Base-by-base conservation (phyloP, 2,329 filamentous ascomycete species). In the Diaporthe humulicola region DNA sequence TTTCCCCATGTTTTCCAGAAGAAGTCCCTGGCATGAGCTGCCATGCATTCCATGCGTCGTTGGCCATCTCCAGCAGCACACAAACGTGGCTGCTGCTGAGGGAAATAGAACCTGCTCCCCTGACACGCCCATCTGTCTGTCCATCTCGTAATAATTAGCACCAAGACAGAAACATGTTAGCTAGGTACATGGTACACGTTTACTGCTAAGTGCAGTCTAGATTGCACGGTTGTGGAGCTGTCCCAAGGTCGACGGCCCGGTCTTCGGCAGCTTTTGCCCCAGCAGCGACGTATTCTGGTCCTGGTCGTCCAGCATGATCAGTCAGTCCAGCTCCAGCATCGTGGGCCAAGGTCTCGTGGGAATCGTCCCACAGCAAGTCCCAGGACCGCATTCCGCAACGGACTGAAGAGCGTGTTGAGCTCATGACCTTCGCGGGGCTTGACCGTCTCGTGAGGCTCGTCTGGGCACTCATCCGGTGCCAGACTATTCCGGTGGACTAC, bases 251-350 rank as follows among this genome's bases (percentile, higher is more conserved):
- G 40, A 66, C 48, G 50, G 74, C 25, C 74, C 74, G 66, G 42
- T 67, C 38, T 50, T 75, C 74, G 74, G 74, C 74, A 67, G 40
- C 66, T 61, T 61, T 75, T 74, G 48, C 54, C 56, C 74, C 74
- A 74, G 58, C 22, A 12, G 25, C 42, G 61, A 50, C 30, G 38
- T 48, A 28, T 25, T 30, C 52, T 33, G 25, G 30, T 42, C 45
- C 33, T 17, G 58, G 57, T 54, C 30, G 19, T n/a, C 45, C 42
- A 66, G 28, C 42, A 66, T 66, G 61, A 33, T 48, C 42, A 48
- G 42, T 66, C 61, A 66, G 42, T 50, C 30, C 61, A 66, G 61
- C 22, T 30, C 61, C 42, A 50, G 61, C 61, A 36, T 52, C 45
- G 64, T 52, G 45, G 33, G 64, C 64, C 2, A 67, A 36, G 61